Base-by-base conservation (phyloP, 192 early-diverging fungal species). In the Coemansia sp. region DNA sequence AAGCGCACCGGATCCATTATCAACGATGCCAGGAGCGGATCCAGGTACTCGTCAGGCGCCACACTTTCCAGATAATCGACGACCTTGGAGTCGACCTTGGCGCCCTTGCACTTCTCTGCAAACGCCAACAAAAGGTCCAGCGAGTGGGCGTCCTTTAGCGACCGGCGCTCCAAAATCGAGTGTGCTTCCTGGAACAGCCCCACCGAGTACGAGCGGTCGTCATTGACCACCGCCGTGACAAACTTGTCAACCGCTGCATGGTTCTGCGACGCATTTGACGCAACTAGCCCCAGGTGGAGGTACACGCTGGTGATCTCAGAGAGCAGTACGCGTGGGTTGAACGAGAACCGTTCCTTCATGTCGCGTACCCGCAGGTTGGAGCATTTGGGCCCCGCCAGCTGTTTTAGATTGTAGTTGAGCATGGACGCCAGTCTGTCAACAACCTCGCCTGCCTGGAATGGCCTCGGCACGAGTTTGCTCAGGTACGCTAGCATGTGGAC, bases 1-100 rank as follows among this genome's bases (percentile, higher is more conserved):
- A 99, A 64, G 0, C 90, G 79, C 32, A 99, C 97, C 4, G 97
- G 97, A 63, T 99, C 92, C 40, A 90, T 87, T 88, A 99, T 97
- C 39, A 97, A 81, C 10, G 85, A 83, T n/a, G 76, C 91, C 60
- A 95, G 61, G 32, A 98, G 53, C 8, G 93, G 94, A 76, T 95
- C 93, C 56, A 94, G 72, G 38, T 93, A 98, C 56, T 94, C 88
- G 44, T 97, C 95, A 0, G 97, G 97, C 0, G 88, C 89, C 1
- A 91, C 87, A 24, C 87, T 83, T 43, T 91, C 72, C 56, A 93
- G 85, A 42, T 91, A 95, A 63, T 95, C 93, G 32, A 89, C 87
- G 7, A 73, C 80, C 11, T 67, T 69, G 18, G 85, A 85, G 27
- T 79, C 77, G 38, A 86, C 76, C 19, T 90, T 75, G n/a, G 81